These are phyloP conservation scores for Maudiozyma pseudohumilis DNA, from an alignment of 805 yeast species.

Conservation along the genomic window DNA sequence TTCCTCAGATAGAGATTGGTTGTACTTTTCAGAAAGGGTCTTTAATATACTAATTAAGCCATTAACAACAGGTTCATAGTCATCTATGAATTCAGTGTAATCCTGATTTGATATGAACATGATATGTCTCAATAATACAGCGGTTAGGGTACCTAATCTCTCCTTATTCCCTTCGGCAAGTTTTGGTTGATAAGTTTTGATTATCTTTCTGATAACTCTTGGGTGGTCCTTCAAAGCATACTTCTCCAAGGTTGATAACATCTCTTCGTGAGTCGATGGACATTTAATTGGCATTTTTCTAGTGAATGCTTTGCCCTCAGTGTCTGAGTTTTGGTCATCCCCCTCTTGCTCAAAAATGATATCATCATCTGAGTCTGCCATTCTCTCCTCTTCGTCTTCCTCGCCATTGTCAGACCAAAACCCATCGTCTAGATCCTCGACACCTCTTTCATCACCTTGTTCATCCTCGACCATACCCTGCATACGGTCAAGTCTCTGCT, in stretches of 20 bases:
- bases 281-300: conserved; percentile 29
- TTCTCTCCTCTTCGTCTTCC: conserved; percentile 24
- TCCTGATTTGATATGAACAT: conserved; percentile 38
- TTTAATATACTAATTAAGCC: conserved; percentile 40
- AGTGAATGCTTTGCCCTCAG: not conserved
- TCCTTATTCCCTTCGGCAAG: conserved; percentile 76
- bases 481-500: conserved; percentile 65
- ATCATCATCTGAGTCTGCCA: conserved; percentile 36
- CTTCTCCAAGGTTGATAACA: conserved; percentile 29
- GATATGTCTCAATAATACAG: conserved; percentile 53
- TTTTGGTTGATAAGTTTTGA: conserved; percentile 61
- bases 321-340: conserved; percentile 24
- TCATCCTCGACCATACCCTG: conserved; percentile 47
- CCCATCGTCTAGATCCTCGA: conserved; percentile 60
- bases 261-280: conserved; percentile 40
- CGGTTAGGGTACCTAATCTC: conserved; percentile 52
- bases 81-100: conserved; percentile 27
- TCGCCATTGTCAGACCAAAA: conserved; percentile 56
- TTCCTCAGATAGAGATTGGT: conserved; percentile 49
- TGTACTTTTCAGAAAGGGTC: conserved; percentile 54
- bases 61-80: conserved; percentile 32
- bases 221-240: conserved; percentile 36
- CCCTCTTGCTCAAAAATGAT: conserved; percentile 27
- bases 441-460: conserved; percentile 38
- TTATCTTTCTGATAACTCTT: conserved; percentile 42